Percentiles rank a stretch among this genome's conserved stretches.
Evolutionary conservation across 352 stramenopile genomes (phyloP).

Genomic region (Phytophthora constricta): DNA sequence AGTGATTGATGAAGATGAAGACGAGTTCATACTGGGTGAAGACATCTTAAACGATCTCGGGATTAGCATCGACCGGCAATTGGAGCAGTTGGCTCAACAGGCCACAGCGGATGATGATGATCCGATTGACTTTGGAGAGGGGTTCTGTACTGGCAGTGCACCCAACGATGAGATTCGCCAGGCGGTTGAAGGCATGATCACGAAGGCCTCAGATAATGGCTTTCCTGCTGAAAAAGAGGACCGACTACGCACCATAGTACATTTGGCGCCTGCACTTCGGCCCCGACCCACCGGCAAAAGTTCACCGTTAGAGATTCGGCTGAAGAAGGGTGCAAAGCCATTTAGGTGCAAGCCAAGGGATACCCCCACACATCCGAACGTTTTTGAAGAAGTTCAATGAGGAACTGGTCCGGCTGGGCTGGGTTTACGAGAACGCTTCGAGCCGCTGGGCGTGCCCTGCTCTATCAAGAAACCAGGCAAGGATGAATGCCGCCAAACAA

Average conservation of each 20-base stretch:
- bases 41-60: conserved; percentile 12
- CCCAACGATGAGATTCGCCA: not conserved
- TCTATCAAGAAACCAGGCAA: not conserved
- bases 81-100: conserved; percentile 13
- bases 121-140: conserved; percentile 8
- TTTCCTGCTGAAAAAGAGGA: conserved; percentile 3
- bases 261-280: conserved; percentile 8
- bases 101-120: conserved; percentile 6
- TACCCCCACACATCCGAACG: conserved; percentile 13
- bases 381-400: conserved; percentile 20
- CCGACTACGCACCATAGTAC: not conserved
- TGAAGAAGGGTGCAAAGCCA: conserved; percentile 4
- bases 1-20: conserved; percentile 14
- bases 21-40: conserved; percentile 19
- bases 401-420: conserved; percentile 9
- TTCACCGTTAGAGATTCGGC: conserved; percentile 3
- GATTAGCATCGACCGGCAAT: conserved; percentile 11
- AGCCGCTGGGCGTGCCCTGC: conserved; percentile 13
- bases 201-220: conserved; percentile 2
- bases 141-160: not conserved
- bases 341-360: conserved; percentile 12
- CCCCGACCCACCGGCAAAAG: not conserved
- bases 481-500: not conserved
- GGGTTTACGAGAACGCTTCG: conserved; percentile 8
- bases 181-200: conserved; percentile 12